Conservation (phyloP, 1,139 yeast genomes). For the Entelexis paramagnoliae region DNA sequence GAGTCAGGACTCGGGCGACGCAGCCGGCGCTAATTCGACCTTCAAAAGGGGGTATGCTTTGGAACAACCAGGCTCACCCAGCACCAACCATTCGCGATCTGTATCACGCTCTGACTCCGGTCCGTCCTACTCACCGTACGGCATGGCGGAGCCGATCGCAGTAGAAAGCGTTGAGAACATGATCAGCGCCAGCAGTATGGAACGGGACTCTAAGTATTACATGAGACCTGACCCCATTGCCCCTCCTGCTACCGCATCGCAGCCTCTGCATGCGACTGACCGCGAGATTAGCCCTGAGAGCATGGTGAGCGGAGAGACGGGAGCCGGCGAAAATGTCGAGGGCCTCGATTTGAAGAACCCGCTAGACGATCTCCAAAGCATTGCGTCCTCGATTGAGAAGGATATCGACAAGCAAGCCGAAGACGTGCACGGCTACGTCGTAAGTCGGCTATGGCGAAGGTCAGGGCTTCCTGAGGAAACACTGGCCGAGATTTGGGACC, state of each 20-base stretch:
- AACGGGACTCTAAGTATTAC: not conserved
- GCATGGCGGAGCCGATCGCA: not conserved
- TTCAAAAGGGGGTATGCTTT: not conserved
- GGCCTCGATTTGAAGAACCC: not conserved
- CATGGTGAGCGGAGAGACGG: constrained; percentile 21
- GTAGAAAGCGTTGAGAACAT: not conserved
- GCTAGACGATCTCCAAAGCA: not conserved
- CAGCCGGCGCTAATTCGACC: not conserved
- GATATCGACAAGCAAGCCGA: constrained; percentile 31
- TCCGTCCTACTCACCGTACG: not conserved
- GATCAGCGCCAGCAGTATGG: not conserved
- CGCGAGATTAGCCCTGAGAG: constrained; percentile 20
- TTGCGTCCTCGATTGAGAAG: not conserved
- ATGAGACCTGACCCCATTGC: not conserved
- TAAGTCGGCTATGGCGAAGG: constrained; percentile 67
- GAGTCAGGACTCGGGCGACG: not conserved
- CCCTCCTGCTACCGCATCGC: not conserved
- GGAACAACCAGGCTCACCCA: not conserved
- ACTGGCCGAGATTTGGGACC: constrained; percentile 59
- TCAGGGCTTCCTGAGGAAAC: constrained; percentile 59
- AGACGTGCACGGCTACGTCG: constrained; percentile 56
- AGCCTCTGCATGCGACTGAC: not conserved
- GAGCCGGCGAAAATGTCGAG: constrained; percentile 3
- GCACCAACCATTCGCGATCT: not conserved
- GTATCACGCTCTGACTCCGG: not conserved